Evolutionary conservation across 2,329 filamentous ascomycete species (phyloP), one percentile per base, ranked within the genome.

Genomic region (Chrysoporthe deuterocubensis): DNA sequence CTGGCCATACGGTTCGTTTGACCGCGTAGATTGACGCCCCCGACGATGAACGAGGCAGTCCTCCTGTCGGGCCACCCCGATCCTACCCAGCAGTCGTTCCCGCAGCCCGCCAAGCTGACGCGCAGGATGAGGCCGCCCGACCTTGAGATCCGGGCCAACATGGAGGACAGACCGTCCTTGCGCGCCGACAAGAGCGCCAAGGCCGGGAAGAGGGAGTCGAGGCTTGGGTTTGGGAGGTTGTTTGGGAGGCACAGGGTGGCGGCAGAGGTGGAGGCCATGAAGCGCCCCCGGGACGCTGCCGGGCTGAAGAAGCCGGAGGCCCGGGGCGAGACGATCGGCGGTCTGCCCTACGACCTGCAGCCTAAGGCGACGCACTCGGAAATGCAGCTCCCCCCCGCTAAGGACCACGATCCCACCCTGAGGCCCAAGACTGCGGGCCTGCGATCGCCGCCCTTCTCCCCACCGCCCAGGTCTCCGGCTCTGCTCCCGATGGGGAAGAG

Each of bases 191-290:
- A 76, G 13, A 78, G 80, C 59, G 43, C 26, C 48, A 85, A 80
- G 71, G 72, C 81, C 34, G 75, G 74, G 65, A 82, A 79, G 73
- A 79, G 85, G 70, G 85, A 87, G 69, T 87, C 85, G 18, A 83
- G 80, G 67, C 73, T 87, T 62, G 85, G 83, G 3, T 74, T 88
- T 61, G 79, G 83, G 64, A 83, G 77, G 70, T 78, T 89, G 9
- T 88, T 89, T 71, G 78, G 81, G 52, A 81, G 83, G 69, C 78
- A 79, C 26, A 85, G 80, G 73, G 62, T 75, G 3, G 72, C 73
- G 14, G 80, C 78, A 68, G 77, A 81, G 6, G 66, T 71, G 4
- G 78, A 81, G 11, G 73, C 76, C 50, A 26, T 59, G 11, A 68
- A 56, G 44, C 21, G 46, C 1, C 52, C 52, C 13, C 60, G 69